These are phyloP conservation scores for Neocatenulostroma microsporum DNA, from an alignment of 2,329 filamentous ascomycete genomes.

Conservation along the genomic window DNA sequence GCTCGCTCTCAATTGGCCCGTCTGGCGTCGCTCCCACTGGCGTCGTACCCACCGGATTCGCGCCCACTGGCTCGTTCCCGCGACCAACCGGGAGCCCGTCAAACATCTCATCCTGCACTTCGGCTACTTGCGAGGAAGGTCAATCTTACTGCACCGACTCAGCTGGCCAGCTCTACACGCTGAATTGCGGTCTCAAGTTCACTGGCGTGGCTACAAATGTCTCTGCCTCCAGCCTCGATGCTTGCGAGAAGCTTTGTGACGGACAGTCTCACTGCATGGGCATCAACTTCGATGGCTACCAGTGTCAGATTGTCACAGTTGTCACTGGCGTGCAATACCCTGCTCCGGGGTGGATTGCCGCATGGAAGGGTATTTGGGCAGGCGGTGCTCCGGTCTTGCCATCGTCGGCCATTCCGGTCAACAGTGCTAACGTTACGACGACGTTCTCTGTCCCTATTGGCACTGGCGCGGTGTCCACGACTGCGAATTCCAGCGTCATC, in stretches of 20 bases:
- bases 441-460: not conserved
- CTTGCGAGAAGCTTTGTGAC: not conserved
- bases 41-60: not conserved
- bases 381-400: not conserved
- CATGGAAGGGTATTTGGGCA: slow-evolving; percentile 1
- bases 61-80: not conserved
- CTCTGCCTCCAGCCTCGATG: not conserved
- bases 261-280: not conserved
- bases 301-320: slow-evolving; percentile 2
- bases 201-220: not conserved
- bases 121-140: slow-evolving; percentile 1
- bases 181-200: slow-evolving; percentile 7
- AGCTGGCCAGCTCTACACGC: slow-evolving; percentile 1
- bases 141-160: slow-evolving; percentile 3
- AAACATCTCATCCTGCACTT: not conserved
- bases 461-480: too few species aligned
- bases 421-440: not conserved
- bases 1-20: too few species aligned
- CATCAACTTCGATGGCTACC: slow-evolving; percentile 2
- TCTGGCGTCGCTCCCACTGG: not conserved
- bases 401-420: not conserved
- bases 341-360: slow-evolving; percentile 2
- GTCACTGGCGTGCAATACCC: slow-evolving; percentile 2
- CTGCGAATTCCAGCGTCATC: too few species aligned
- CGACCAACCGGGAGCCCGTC: not conserved